phyloP scores from a whole-genome alignment of 441 rosid genomes.

The Euphorbia neoarborescens region DNA sequence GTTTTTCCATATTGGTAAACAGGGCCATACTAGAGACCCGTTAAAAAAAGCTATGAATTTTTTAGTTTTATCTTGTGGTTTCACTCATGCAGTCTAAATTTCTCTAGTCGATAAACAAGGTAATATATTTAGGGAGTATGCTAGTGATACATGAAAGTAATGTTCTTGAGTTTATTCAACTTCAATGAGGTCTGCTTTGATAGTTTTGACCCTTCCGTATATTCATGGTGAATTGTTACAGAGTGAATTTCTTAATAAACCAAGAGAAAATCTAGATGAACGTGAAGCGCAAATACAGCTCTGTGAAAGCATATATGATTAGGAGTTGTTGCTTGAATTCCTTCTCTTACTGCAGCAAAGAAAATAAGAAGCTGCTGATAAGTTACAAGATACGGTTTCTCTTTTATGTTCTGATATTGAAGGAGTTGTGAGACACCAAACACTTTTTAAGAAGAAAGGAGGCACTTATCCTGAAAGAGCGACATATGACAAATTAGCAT shows the following conservation, averaged over 20 bases:
- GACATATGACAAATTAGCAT: constrained; percentile 42
- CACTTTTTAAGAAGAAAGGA: constrained; percentile 48
- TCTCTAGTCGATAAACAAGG: background rate
- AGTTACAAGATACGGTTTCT: constrained; percentile 56
- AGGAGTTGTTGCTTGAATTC: constrained; percentile 78
- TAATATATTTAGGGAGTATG: background rate
- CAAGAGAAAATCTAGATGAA: constrained; percentile 63
- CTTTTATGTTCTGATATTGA: constrained; percentile 74
- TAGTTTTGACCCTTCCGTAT: background rate
- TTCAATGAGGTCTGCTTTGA: background rate
- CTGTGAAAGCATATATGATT: constrained; percentile 66
- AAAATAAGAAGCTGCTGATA: constrained; percentile 69
- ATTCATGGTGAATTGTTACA: constrained; percentile 61
- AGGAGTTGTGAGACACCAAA: constrained; percentile 57
- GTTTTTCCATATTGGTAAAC: background rate
- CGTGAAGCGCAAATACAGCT: constrained; percentile 81
- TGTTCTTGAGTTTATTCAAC: background rate
- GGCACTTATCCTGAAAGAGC: constrained; percentile 32
- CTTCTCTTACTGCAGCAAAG: constrained; percentile 61
- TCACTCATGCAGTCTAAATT: background rate
- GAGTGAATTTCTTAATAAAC: constrained; percentile 79
- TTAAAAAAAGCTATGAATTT: background rate
- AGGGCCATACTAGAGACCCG: background rate
- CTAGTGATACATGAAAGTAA: background rate
- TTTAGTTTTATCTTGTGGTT: background rate